A percentile compares a stretch with the other conserved stretches of the same genome.
Evolutionary conservation across 2,329 filamentous ascomycete genomes (phyloP).

Genomic region (Grosmannia serpens): DNA sequence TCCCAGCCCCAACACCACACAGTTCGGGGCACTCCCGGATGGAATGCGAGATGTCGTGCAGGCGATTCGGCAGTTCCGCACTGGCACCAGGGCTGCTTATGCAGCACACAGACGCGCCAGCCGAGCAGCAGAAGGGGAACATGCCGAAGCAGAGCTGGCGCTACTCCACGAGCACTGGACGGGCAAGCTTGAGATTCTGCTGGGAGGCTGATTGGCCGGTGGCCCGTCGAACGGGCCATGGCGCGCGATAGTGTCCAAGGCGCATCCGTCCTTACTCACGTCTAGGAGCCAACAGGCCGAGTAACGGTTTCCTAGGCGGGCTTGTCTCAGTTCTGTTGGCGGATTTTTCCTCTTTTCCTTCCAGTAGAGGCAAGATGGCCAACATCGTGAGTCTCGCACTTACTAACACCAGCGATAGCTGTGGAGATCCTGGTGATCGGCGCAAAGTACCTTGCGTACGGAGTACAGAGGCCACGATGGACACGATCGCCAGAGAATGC

Average conservation of each 20-base stretch:
- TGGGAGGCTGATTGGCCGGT: not conserved
- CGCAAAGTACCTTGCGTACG: not conserved
- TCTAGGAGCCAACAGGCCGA: no score
- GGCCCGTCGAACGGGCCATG: not conserved
- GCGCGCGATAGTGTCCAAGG: not conserved
- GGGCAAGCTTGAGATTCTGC: conserved; percentile 24
- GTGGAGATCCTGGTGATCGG: no score
- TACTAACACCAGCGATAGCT: no score
- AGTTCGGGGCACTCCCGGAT: no score
- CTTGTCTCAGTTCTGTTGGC: no score
- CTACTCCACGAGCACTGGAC: conserved; percentile 25
- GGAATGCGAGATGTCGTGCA: conserved; percentile 33
- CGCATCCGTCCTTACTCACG: no score
- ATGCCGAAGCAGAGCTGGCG: not conserved
- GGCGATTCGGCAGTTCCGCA: conserved; percentile 28
- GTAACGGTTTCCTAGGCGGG: no score
- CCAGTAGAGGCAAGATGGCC: no score
- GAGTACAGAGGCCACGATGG: not conserved
- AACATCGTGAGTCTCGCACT: no score
- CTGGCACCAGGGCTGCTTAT: conserved; percentile 20
- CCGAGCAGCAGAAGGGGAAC: not conserved
- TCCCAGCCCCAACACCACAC: no score
- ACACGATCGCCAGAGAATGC: no score
- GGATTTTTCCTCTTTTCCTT: no score
- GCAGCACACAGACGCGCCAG: conserved; percentile 1